These are phyloP conservation scores for Aspergillus sp. DNA, from an alignment of 2,329 filamentous ascomycete genomes.

Conservation along the genomic window DNA sequence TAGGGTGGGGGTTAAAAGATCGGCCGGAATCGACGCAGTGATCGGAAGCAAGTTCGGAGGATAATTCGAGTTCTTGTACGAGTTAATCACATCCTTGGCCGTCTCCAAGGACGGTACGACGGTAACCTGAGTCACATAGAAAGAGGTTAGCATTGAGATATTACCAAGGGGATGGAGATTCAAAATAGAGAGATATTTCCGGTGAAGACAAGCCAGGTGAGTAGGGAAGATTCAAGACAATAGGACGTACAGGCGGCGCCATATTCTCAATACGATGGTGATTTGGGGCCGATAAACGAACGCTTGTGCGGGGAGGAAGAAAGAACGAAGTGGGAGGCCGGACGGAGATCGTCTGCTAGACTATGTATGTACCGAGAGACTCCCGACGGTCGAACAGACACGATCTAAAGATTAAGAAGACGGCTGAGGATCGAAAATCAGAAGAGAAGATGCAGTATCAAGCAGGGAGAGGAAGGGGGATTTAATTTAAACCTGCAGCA, in stretches of 20 bases:
- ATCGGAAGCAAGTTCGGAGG: conserved; percentile 78
- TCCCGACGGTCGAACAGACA: not conserved
- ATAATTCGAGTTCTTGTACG: conserved; percentile 52
- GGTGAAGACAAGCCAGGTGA: not conserved
- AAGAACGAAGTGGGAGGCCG: conserved; percentile 1
- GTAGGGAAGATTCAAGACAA: not conserved
- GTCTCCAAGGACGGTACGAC: conserved; percentile 63
- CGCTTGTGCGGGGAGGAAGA: conserved; percentile 19
- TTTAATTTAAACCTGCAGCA: not conserved
- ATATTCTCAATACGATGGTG: conserved; percentile 14
- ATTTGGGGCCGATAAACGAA: not conserved
- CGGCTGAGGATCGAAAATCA: not conserved
- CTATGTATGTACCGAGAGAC: too few relatives aligned
- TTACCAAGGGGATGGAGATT: not conserved
- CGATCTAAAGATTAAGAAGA: too few relatives aligned
- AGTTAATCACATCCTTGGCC: conserved; percentile 56
- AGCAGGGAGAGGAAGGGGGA: not conserved
- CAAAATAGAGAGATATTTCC: not conserved
- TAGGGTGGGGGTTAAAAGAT: conserved; percentile 89
- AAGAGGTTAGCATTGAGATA: conserved; percentile 8
- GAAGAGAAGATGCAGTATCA: not conserved
- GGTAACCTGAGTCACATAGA: conserved; percentile 39
- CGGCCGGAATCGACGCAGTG: conserved; percentile 81
- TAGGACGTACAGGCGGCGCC: conserved; percentile 28
- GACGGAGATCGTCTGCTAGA: not conserved